phyloP scores from a whole-genome alignment of 352 stramenopile species.

The Stramenopiles sp. region DNA sequence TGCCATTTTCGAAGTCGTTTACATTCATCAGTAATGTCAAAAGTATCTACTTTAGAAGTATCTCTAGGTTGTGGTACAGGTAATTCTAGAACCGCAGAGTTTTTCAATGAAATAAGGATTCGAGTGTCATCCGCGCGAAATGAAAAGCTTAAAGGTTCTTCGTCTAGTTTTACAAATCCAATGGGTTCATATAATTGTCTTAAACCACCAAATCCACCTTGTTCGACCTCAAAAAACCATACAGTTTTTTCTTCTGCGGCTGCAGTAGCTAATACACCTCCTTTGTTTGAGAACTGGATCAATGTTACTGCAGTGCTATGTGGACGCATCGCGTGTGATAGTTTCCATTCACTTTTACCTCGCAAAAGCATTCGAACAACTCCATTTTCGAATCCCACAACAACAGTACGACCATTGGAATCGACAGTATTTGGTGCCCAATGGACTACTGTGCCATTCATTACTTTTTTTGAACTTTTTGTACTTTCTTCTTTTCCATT shows the following conservation, averaged over 20 bases:
- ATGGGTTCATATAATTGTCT: conserved; percentile 3
- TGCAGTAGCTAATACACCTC: conserved; percentile 27
- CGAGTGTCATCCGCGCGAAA: too few relatives aligned
- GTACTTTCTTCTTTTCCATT: conserved; percentile 40
- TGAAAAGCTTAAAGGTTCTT: too few relatives aligned
- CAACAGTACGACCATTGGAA: conserved; percentile 18
- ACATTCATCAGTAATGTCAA: too few relatives aligned
- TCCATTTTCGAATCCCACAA: conserved; percentile 47
- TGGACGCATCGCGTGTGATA: conserved; percentile 28
- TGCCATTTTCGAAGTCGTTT: too few relatives aligned
- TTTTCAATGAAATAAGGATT: too few relatives aligned
- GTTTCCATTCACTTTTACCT: conserved; percentile 10
- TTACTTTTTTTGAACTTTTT: conserved; percentile 34
- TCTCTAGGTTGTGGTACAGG: too few relatives aligned
- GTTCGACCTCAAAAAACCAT: conserved; percentile 23
- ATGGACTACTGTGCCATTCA: conserved; percentile 19
- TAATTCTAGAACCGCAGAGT: too few relatives aligned
- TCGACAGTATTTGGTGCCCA: conserved; percentile 6
- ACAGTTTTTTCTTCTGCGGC: conserved; percentile 39
- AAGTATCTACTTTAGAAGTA: too few relatives aligned
- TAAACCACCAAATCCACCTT: neutral
- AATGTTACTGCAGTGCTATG: conserved; percentile 30
- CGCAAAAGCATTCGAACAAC: conserved; percentile 26
- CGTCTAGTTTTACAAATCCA: too few relatives aligned
- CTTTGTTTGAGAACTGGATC: conserved; percentile 28